Evolutionary conservation across 345 rosid species (phyloP), one percentile per base, ranked within the genome.

Genomic region (Rhodomyrtus tomentosa): DNA sequence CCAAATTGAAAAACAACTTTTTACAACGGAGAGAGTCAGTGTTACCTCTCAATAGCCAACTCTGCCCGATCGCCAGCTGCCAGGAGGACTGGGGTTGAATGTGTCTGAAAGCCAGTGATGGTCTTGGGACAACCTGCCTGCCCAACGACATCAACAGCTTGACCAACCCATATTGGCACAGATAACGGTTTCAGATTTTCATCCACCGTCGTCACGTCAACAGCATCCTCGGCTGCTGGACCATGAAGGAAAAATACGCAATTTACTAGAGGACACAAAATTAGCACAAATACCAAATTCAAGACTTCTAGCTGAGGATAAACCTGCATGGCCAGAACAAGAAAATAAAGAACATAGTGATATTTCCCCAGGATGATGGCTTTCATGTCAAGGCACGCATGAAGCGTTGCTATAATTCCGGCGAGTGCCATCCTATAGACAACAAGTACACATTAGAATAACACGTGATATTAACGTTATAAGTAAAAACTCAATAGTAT

Each of bases 31-130:
- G 73, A 48, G 79, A 80, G 82, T 76, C 92, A 52, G n/a, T 10
- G 48, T 79, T 86, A 97, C 99, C 95, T 97, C 85, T 97, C 99
- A 0, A 98, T 95, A 4, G 99, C 99, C 82, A 97, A 89, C 68
- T 97, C 99, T 9, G 99, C 99, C 86, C 98, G 92, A 84, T 97
- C 98, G 20, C 99, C 98, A 42, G 96, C 98, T 82, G 99, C 98
- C 21, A 97, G 90, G 84, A 97, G 98, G 83, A 97, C 98, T 0
- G 98, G 99, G 22, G 99, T 95, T 3, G 96, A 93, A 88, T 97
- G 98, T 5, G 99, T 97, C 91, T 97, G 98, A 92, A 97, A 97
- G 85, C 98, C 98, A 20, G 98, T 97, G 29, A 97, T 95, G 18
- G 99, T 93, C 90, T 94, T 97, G 18, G 99, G 99, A 55, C 98